Conservation (phyloP, 2,329 filamentous ascomycete genomes). For the Talaromyces sp. region DNA sequence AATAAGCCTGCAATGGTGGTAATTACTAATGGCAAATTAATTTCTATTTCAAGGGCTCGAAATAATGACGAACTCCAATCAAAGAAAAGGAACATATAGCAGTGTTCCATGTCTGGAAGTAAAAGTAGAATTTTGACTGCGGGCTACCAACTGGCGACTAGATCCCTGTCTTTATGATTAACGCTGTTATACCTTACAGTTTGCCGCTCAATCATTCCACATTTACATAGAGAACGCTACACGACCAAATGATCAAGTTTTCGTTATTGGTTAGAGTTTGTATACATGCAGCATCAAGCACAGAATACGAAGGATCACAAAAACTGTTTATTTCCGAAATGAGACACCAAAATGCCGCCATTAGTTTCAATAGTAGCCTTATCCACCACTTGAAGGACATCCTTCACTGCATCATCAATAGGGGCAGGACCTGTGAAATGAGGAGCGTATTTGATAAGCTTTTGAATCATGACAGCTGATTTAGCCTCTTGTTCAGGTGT, state of each 20-base stretch:
- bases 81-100: neutral
- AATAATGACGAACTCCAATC: neutral
- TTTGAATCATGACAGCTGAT: slow-evolving; percentile 10
- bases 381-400: slow-evolving; percentile 29
- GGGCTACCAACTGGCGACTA: too few relatives aligned
- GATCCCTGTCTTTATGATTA: too few relatives aligned
- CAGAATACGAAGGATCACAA: neutral
- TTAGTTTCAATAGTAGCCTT: slow-evolving; percentile 42
- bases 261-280: neutral
- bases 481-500: neutral
- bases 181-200: too few relatives aligned
- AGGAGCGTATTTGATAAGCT: slow-evolving; percentile 37
- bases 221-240: too few relatives aligned
- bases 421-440: slow-evolving; percentile 33
- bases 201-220: too few relatives aligned
- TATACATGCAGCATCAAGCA: neutral
- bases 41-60: neutral
- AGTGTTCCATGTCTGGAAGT: too few relatives aligned
- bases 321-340: slow-evolving; percentile 50
- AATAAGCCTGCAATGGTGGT: neutral
- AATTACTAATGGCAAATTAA: neutral
- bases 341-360: slow-evolving; percentile 52
- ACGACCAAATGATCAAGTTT: too few relatives aligned
- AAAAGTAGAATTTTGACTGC: too few relatives aligned
- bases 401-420: slow-evolving; percentile 35